A percentile compares a stretch with the other conserved stretches of the same genome.
These are phyloP conservation scores for Colletotrichum cordylinicola DNA, from an alignment of 2,329 filamentous ascomycete genomes.

Conservation along the genomic window DNA sequence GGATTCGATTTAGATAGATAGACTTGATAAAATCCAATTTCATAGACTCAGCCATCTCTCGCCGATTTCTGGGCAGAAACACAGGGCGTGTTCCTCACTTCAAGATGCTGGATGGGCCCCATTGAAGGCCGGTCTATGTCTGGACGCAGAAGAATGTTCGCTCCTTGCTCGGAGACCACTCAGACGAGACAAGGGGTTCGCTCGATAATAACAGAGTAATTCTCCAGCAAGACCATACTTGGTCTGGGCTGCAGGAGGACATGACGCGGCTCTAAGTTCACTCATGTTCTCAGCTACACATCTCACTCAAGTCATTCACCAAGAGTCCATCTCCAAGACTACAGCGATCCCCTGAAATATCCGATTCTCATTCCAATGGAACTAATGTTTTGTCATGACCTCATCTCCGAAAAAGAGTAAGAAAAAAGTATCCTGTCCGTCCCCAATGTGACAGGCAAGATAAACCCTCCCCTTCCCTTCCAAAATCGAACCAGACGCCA, in stretches of 20 bases:
- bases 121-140: fast-evolving
- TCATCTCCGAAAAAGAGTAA: not conserved
- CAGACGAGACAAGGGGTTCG: no score
- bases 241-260: not conserved
- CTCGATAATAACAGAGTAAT: not conserved
- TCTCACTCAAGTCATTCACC: not conserved
- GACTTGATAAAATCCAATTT: not conserved
- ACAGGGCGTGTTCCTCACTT: not conserved
- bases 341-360: not conserved
- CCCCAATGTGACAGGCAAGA: not conserved
- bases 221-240: not conserved
- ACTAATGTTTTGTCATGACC: conserved; percentile 11
- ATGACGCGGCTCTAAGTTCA: fast-evolving
- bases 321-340: not conserved
- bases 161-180: not conserved
- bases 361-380: not conserved
- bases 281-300: not conserved
- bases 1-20: fast-evolving
- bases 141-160: fast-evolving
- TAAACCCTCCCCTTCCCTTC: not conserved
- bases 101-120: not conserved
- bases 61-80: not conserved
- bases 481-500: conserved; percentile 8
- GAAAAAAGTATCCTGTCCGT: not conserved
- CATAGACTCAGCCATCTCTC: fast-evolving